phyloP scores from a whole-genome alignment of 2,329 filamentous ascomycete species.

The Botrytis tulipae region DNA sequence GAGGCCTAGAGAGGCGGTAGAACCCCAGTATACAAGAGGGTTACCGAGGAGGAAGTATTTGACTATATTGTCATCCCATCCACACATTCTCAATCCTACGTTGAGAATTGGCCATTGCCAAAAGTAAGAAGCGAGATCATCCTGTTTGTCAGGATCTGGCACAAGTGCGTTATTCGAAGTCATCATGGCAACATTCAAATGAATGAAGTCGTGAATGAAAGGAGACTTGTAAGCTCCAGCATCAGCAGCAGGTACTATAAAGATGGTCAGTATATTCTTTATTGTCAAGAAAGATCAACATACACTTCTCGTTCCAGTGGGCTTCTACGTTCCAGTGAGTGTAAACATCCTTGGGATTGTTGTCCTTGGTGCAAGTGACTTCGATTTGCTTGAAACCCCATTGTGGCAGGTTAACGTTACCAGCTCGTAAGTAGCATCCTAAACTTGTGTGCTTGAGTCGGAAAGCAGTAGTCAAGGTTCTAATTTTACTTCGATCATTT shows the following conservation, averaged over 20 bases:
- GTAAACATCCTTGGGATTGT: constrained; percentile 88
- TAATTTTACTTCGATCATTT: constrained; percentile 73
- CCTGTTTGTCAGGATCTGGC: constrained; percentile 97
- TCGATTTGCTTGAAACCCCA: constrained; percentile 99
- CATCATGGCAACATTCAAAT: constrained; percentile 99
- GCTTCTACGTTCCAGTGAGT: constrained; percentile 99
- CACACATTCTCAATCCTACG: constrained; percentile 96
- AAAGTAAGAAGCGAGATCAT: constrained; percentile 92
- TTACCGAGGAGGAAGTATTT: constrained; percentile 99
- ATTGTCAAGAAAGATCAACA: constrained; percentile 42
- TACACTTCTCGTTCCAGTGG: constrained; percentile 89
- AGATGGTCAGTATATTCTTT: constrained; percentile 37
- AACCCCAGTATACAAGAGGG: constrained; percentile 93
- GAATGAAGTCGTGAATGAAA: constrained; percentile 96
- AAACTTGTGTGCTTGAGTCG: constrained; percentile 78
- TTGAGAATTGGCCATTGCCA: constrained; percentile 98
- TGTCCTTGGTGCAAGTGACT: constrained; percentile 89
- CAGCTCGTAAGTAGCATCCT: constrained; percentile 91
- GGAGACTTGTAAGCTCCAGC: constrained; percentile 93
- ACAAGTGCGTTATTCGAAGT: constrained; percentile 98
- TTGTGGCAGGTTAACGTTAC: constrained; percentile 93
- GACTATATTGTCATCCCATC: constrained; percentile 91
- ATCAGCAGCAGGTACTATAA: constrained; percentile 77
- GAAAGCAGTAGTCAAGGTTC: constrained; percentile 92
- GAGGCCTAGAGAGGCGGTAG: constrained; percentile 72